A percentile compares a stretch with the other conserved stretches of the same genome.
Evolutionary conservation across 1,284 basidiomycete genomes (phyloP).

Genomic region (Amylostereum chailletii): DNA sequence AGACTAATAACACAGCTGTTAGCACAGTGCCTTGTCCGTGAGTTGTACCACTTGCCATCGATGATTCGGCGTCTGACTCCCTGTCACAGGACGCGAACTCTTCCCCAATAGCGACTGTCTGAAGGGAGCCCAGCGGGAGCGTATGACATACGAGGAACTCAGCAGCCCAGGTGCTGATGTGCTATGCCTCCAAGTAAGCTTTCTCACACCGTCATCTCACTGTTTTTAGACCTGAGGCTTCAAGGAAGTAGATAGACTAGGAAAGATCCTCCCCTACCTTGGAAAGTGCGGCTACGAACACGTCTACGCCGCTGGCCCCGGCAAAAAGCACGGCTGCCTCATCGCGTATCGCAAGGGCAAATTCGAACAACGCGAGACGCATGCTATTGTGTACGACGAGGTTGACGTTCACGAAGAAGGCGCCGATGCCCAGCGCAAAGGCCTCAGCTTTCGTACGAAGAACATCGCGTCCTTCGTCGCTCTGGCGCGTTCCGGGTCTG

Average conservation of each 20-base stretch:
- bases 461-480: slow-evolving; percentile 78
- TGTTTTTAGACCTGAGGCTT: background rate
- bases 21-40: slow-evolving; percentile 71
- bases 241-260: slow-evolving; percentile 71
- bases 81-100: slow-evolving; percentile 60
- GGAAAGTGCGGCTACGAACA: slow-evolving; percentile 50
- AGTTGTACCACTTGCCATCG: slow-evolving; percentile 23
- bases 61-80: background rate
- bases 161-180: slow-evolving; percentile 62
- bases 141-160: slow-evolving; percentile 72
- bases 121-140: slow-evolving; percentile 61
- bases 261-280: slow-evolving; percentile 54
- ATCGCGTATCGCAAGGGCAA: slow-evolving; percentile 55
- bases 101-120: slow-evolving; percentile 82
- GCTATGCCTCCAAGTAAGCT: slow-evolving; percentile 70
- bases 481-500: slow-evolving; percentile 35
- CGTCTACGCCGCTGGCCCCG: slow-evolving; percentile 55
- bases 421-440: slow-evolving; percentile 30
- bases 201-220: background rate
- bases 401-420: slow-evolving; percentile 37
- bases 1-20: slow-evolving; percentile 43
- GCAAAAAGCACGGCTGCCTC: slow-evolving; percentile 79
- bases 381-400: slow-evolving; percentile 61
- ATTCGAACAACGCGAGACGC: slow-evolving; percentile 39
- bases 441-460: slow-evolving; percentile 66